Evolutionary conservation across 352 stramenopile species (phyloP).

Genomic region (Pythium periplocum): DNA sequence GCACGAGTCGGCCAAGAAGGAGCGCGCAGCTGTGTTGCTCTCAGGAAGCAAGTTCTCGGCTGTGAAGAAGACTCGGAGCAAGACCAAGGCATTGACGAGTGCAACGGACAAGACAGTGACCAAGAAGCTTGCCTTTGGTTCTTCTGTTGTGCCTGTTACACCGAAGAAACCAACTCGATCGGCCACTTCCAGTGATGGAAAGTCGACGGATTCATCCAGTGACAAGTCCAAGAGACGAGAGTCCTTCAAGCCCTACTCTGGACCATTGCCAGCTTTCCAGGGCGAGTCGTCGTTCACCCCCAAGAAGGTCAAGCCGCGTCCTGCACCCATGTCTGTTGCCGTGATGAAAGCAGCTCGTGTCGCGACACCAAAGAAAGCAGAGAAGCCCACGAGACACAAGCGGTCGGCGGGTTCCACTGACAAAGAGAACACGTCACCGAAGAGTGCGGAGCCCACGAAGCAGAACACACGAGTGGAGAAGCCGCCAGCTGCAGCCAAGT

Average conservation of each 20-base stretch:
- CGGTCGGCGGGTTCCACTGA: background rate
- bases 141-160: background rate
- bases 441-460: conserved; percentile 5
- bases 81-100: conserved; percentile 12
- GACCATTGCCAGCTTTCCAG: conserved; percentile 46
- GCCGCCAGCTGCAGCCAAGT: conserved; percentile 6
- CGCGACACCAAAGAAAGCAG: conserved; percentile 11
- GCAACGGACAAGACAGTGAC: conserved; percentile 15
- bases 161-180: background rate
- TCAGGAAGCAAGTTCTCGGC: conserved; percentile 17
- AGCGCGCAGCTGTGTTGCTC: conserved; percentile 15
- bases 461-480: conserved; percentile 13
- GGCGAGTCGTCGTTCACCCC: conserved; percentile 65
- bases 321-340: conserved; percentile 17
- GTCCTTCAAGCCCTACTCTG: conserved; percentile 65
- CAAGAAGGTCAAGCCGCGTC: conserved; percentile 24
- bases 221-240: background rate
- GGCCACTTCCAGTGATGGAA: background rate
- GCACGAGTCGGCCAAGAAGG: conserved; percentile 20
- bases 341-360: conserved; percentile 21
- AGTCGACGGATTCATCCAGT: background rate
- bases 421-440: conserved; percentile 12
- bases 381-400: background rate
- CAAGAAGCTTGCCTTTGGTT: conserved; percentile 21
- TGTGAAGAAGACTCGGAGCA: conserved; percentile 25